Conservation (phyloP, 306 rosid genomes). For the Benincasa hispida region DNA sequence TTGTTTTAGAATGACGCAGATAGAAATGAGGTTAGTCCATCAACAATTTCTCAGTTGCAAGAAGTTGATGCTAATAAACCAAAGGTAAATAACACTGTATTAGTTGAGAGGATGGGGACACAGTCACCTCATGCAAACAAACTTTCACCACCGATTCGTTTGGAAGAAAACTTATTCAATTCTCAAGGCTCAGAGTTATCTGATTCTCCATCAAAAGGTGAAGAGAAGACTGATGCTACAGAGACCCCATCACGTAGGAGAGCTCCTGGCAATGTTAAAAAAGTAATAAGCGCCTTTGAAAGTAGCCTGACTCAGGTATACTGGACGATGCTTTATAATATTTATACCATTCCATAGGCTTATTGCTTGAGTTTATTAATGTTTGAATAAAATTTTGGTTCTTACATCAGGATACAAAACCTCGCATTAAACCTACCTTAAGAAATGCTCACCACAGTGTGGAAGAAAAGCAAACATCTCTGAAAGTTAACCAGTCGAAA, state of each 20-base stretch:
- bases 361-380: background rate
- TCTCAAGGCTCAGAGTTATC: conserved; percentile 22
- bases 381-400: conserved; percentile 6
- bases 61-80: conserved; percentile 13
- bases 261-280: conserved; percentile 46
- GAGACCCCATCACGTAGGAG: conserved; percentile 11
- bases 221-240: conserved; percentile 8
- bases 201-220: conserved; percentile 15
- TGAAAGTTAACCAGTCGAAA: conserved; percentile 8
- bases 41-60: conserved; percentile 17
- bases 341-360: conserved; percentile 5
- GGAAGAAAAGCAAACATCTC: conserved; percentile 15
- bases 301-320: conserved; percentile 55
- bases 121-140: conserved; percentile 17
- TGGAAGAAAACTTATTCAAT: conserved; percentile 6
- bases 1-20: conserved; percentile 70
- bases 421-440: conserved; percentile 40
- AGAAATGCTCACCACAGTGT: conserved; percentile 15
- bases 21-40: conserved; percentile 27
- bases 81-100: conserved; percentile 11
- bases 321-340: conserved; percentile 4
- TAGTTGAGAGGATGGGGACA: conserved; percentile 18
- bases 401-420: conserved; percentile 38
- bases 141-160: conserved; percentile 15
- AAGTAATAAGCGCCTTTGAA: conserved; percentile 71